Evolutionary conservation across 257 asterid species (phyloP), one percentile per base, ranked within the genome.

Genomic region (Petunia axillaris): DNA sequence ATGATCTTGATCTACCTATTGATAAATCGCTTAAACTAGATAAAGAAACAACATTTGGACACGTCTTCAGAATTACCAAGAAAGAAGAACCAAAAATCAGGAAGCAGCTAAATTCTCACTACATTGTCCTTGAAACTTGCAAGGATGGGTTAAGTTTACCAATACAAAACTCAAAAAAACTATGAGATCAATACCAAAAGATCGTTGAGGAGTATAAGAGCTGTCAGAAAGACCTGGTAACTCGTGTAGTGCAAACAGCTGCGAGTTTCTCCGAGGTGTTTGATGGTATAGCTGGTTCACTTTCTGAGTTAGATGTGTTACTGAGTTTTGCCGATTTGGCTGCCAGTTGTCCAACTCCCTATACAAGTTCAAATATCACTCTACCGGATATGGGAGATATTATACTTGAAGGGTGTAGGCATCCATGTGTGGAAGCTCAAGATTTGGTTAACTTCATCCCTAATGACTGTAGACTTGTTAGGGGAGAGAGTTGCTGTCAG

Each of bases 391-490:
- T 44, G 38, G 99, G 99, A 83, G 98, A 94, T 85, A 92, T 96
- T 76, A 80, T 91, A 82, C 84, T 96, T 81, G 94, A 96, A 85
- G 98, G 98, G 84, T 90, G 99, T 87, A 93, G 98, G 67, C 99
- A 96, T 87, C 99, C 99, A 64, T 96, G 99, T 85, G 98, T 96
- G 85, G 99, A 96, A 87, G 98, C 99, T 90, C 99, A 96, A 84
- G 99, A 96, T 82, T 96, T 97, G 99, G 99, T 96, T 89, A 96
- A 94, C 80, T 96, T 96, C 77, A 94, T 96, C 80, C 98, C 98
- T 2, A 96, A 96, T 83, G 98, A 96, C 84, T 96, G 98, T 86
- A 91, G 90, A 91, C 91, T 96, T 40, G 88, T 94, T 36, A 91
- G 97, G 83, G 95, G 87, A 75, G 86, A 91, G 79, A 96, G 96